Base-by-base conservation (phyloP, 805 yeast species). In the Candida silvicultrix region DNA sequence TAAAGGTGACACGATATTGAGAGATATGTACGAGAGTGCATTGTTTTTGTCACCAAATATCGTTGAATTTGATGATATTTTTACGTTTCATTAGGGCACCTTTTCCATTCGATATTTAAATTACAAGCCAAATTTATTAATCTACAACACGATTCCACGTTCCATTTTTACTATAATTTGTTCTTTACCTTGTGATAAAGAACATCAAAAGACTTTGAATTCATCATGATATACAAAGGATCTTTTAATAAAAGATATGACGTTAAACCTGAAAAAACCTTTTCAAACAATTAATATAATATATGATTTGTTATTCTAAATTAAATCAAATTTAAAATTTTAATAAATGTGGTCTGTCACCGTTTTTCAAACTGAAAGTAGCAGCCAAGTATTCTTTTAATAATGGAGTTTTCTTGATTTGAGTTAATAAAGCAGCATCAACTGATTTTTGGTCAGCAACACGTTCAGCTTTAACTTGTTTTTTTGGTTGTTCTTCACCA, bases 281-380 rank as follows among this genome's bases (percentile, higher is more conserved):
- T 32, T 32, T 15, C 36, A 32, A 32, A 32, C 5, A 32, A 23
- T 23, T 23, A 23, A 23, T 23, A 23, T 23, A 23, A 23, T 23
- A 23, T 23, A 23, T 23, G 25, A 23, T 23, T 23, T 23, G 25
- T 23, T 23, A 23, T 23, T 9, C 25, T 23, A 23, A 23, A 23
- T 23, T 23, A n/a, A 15, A 32, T n/a, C 16, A n/a, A 32, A n/a
- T 32, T 32, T 32, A 92, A 77, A 94, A 92, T 81, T 87, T 89
- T 85, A 94, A 89, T 73, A 86, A 83, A 77, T 92, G 99, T 68
- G 98, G 99, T 75, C 79, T 89, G 83, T 92, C 99, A 75, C 98
- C 98, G 77, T 80, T 83, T 87, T 89, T 90, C 76, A 92, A 83
- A 64, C 96, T 84, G 90, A 92, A 92, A 65, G 95, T 76, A 65